A percentile compares a stretch with the other conserved stretches of the same genome.
Evolutionary conservation across 805 yeast species (phyloP).

Genomic region (Groenewaldozyma tartarivorans): DNA sequence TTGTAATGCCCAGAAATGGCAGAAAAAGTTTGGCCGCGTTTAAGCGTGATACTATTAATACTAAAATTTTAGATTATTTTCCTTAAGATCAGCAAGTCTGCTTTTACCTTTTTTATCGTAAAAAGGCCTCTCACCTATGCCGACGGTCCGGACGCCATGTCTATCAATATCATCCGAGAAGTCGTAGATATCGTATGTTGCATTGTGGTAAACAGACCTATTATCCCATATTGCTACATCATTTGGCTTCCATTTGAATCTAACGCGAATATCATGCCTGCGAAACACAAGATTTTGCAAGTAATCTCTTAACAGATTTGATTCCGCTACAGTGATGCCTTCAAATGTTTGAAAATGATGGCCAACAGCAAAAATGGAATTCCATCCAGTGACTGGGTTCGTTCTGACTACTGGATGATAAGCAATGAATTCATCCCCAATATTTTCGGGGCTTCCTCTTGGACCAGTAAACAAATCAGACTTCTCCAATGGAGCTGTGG

Average conservation of each 20-base stretch:
- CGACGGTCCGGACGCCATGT: constrained; percentile 22
- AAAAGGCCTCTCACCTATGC: constrained; percentile 25
- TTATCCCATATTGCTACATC: constrained; percentile 75
- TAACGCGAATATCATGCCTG: constrained; percentile 25
- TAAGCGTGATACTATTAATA: not conserved
- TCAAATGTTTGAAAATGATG: constrained; percentile 41
- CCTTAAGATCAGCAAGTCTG: constrained; percentile 8
- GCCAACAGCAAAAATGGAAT: constrained; percentile 46
- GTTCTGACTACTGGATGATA: constrained; percentile 53
- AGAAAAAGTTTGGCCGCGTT: no score
- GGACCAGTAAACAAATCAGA: constrained; percentile 16
- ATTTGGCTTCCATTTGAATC: constrained; percentile 48
- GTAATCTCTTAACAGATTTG: constrained; percentile 37
- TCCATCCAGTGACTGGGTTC: constrained; percentile 60
- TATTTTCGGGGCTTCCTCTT: constrained; percentile 24
- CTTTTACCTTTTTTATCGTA: constrained; percentile 17
- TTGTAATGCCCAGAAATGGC: no score
- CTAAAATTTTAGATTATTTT: constrained; percentile 1
- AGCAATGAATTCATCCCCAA: constrained; percentile 20
- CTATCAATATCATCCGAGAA: constrained; percentile 15
- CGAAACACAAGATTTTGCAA: constrained; percentile 40
- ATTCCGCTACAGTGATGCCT: constrained; percentile 44
- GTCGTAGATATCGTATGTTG: constrained; percentile 42
- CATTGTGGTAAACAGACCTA: constrained; percentile 55
- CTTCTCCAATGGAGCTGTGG: constrained; percentile 7